Percentiles rank a stretch among this genome's conserved stretches.
These are phyloP conservation scores for Hyphodiscus sp. DNA, from an alignment of 2,329 filamentous ascomycete genomes.

Conservation along the genomic window DNA sequence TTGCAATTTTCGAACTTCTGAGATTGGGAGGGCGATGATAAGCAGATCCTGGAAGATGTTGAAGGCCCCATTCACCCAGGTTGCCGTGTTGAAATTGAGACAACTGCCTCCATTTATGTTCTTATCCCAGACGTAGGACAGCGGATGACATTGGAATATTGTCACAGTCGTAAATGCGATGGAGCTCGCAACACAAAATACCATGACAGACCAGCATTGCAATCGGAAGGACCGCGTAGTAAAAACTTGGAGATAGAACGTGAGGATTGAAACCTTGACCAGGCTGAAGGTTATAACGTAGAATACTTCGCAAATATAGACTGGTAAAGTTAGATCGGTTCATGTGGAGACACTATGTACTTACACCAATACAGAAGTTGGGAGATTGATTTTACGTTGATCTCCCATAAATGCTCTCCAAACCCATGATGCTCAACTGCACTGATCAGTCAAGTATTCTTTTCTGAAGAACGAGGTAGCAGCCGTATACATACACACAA, in stretches of 20 bases:
- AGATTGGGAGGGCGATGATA: conserved; percentile 38
- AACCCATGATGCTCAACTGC: conserved; percentile 5
- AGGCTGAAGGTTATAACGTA: conserved; percentile 35
- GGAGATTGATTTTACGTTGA: background rate
- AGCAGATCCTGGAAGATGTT: conserved; percentile 38
- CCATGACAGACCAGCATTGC: conserved; percentile 30
- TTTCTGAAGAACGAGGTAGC: background rate
- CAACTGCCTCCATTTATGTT: conserved; percentile 34
- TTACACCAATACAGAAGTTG: conserved; percentile 3
- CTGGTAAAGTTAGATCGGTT: background rate
- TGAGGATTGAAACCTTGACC: conserved; percentile 36
- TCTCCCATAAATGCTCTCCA: conserved; percentile 11
- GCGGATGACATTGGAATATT: conserved; percentile 35
- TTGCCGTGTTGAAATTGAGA: conserved; percentile 34
- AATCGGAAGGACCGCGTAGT: conserved; percentile 27
- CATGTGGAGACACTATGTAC: background rate
- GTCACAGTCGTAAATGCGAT: conserved; percentile 29
- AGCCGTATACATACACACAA: background rate
- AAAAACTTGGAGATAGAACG: conserved; percentile 39
- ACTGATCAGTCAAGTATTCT: background rate
- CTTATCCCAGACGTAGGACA: conserved; percentile 35
- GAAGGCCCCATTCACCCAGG: conserved; percentile 37
- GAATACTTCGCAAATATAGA: conserved; percentile 32
- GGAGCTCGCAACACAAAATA: conserved; percentile 29
- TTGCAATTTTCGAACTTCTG: conserved; percentile 31